A percentile compares a stretch with the other conserved stretches of the same genome.
Evolutionary conservation across 2,329 filamentous ascomycete species (phyloP).

Genomic region (Venturia asperata): DNA sequence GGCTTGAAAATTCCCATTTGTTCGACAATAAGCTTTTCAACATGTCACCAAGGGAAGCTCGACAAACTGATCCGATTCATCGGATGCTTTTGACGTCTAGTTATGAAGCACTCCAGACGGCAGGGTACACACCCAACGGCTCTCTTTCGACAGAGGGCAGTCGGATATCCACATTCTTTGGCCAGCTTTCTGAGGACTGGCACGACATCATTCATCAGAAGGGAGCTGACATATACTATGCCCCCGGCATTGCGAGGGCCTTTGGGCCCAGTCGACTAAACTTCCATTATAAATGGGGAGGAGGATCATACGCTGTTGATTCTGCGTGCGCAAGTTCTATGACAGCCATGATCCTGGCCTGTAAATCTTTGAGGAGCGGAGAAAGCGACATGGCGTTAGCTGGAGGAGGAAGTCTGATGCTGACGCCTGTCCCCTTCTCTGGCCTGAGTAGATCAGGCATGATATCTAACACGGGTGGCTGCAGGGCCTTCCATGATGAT

Average conservation of each 20-base stretch:
- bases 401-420: constrained; percentile 27
- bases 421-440: constrained; percentile 19
- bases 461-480: constrained; percentile 24
- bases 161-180: constrained; percentile 31
- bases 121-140: constrained; percentile 26
- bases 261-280: constrained; percentile 48
- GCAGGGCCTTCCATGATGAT: constrained; percentile 19
- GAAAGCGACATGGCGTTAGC: constrained; percentile 26
- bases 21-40: constrained; percentile 23
- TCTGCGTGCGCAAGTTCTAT: constrained; percentile 38
- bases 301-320: constrained; percentile 36
- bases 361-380: constrained; percentile 19
- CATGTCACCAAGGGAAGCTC: constrained; percentile 28
- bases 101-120: constrained; percentile 27
- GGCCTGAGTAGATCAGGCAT: constrained; percentile 26
- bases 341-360: constrained; percentile 30
- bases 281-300: constrained; percentile 38
- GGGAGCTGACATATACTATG: constrained; percentile 48
- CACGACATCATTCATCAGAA: constrained; percentile 22
- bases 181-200: constrained; percentile 31
- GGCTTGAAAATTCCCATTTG: too few species aligned
- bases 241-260: constrained; percentile 45
- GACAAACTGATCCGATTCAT: constrained; percentile 25
- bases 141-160: constrained; percentile 27
- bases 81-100: constrained; percentile 26